Conservation (phyloP, 2,329 filamentous ascomycete species). For the Nakataea oryzae region DNA sequence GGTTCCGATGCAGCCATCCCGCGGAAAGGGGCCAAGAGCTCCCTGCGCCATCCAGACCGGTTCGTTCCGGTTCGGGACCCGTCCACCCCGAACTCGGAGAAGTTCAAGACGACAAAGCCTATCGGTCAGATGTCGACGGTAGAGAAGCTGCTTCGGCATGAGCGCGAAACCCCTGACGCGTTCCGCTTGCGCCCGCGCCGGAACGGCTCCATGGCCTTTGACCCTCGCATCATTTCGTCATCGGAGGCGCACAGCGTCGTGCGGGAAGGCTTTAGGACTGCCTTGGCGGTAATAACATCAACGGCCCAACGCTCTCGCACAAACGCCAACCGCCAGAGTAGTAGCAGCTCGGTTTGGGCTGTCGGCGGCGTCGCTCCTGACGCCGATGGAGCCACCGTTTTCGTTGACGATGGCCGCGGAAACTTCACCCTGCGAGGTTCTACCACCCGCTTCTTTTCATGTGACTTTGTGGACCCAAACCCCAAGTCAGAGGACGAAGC, state of each 20-base stretch:
- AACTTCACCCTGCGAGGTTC: slow-evolving; percentile 58
- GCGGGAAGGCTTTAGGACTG: slow-evolving; percentile 15
- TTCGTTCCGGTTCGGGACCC: slow-evolving; percentile 36
- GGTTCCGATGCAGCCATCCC: slow-evolving; percentile 12
- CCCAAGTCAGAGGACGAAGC: slow-evolving; percentile 45
- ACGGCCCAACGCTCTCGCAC: neutral
- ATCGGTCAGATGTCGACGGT: slow-evolving; percentile 27
- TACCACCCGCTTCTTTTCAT: slow-evolving; percentile 55
- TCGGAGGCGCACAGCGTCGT: slow-evolving; percentile 17
- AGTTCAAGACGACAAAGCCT: slow-evolving; percentile 33
- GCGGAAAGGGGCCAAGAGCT: neutral
- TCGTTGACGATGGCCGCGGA: slow-evolving; percentile 52
- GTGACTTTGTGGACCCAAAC: slow-evolving; percentile 32
- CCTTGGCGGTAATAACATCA: slow-evolving; percentile 10
- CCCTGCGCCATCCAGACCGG: slow-evolving; percentile 28
- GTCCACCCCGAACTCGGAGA: slow-evolving; percentile 25
- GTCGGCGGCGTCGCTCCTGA: slow-evolving; percentile 58
- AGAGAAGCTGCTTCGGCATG: slow-evolving; percentile 34
- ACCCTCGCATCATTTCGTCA: slow-evolving; percentile 13
- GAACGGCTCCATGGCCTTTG: slow-evolving; percentile 14
- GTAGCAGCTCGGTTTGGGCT: slow-evolving; percentile 63
- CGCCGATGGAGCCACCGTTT: slow-evolving; percentile 24
- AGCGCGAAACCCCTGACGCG: slow-evolving; percentile 27
- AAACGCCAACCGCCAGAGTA: slow-evolving; percentile 20
- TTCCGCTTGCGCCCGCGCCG: slow-evolving; percentile 26